These are phyloP conservation scores for Ophiobolus disseminans DNA, from an alignment of 2,329 filamentous ascomycete species.

Conservation along the genomic window DNA sequence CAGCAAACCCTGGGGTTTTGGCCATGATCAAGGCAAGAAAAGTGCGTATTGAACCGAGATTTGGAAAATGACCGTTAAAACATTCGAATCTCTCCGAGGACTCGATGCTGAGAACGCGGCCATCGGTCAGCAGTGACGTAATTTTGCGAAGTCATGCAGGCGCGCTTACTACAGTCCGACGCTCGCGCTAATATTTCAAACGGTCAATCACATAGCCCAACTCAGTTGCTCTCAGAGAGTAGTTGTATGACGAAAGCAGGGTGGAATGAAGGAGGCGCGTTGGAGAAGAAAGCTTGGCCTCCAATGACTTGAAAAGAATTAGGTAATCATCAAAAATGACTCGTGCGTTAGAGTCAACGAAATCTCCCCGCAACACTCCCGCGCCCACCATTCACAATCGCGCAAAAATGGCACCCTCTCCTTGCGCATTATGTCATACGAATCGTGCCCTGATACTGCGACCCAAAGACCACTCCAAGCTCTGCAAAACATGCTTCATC, in stretches of 20 bases:
- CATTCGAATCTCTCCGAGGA: too few species aligned
- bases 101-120: background rate
- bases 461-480: constrained; percentile 92
- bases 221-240: too few species aligned
- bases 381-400: background rate
- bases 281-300: background rate
- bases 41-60: too few species aligned
- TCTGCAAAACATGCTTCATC: constrained; percentile 91
- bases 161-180: too few species aligned
- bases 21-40: constrained; percentile 3
- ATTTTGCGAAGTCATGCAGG: too few species aligned
- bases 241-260: too few species aligned
- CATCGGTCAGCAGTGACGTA: background rate
- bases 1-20: constrained; percentile 6
- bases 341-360: background rate
- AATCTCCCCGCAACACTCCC: constrained; percentile 5
- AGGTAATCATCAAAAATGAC: constrained; percentile 1
- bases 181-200: too few species aligned
- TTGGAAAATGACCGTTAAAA: too few species aligned
- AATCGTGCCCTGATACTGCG: constrained; percentile 87
- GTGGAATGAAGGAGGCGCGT: too few species aligned
- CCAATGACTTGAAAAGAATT: background rate
- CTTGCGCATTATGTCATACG: constrained; percentile 77
- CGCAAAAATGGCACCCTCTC: constrained; percentile 72
- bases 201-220: too few species aligned